These are phyloP conservation scores for Cercophora samala DNA, from an alignment of 495 filamentous ascomycete genomes.

Conservation along the genomic window DNA sequence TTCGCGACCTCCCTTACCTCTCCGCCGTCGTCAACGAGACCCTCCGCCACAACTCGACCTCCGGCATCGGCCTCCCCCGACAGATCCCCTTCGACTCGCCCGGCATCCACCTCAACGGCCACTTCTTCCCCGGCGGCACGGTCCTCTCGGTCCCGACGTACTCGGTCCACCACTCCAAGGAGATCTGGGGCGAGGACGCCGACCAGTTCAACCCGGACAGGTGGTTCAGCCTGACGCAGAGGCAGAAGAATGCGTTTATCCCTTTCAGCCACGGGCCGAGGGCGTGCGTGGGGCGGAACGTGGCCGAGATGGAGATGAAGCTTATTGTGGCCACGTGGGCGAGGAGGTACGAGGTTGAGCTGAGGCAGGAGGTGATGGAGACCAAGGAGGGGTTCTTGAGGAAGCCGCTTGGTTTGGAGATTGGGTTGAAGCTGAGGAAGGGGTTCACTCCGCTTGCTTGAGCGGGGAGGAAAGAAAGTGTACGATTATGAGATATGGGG, in stretches of 20 bases:
- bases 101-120: conserved; percentile 47
- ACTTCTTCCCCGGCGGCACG: conserved; percentile 70
- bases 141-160: conserved; percentile 82
- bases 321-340: conserved; percentile 77
- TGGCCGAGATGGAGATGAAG: conserved; percentile 91
- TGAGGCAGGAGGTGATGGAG: conserved; percentile 69
- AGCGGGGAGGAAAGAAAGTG: neutral
- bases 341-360: conserved; percentile 67
- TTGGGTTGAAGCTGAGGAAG: conserved; percentile 54
- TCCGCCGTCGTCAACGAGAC: conserved; percentile 82
- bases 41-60: conserved; percentile 85
- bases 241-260: conserved; percentile 76
- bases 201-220: conserved; percentile 75
- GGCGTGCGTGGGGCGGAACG: conserved; percentile 78
- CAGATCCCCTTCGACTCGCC: conserved; percentile 61
- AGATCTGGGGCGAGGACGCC: conserved; percentile 82
- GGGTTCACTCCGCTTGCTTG: neutral
- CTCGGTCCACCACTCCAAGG: conserved; percentile 76
- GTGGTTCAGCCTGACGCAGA: conserved; percentile 61
- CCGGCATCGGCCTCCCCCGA: conserved; percentile 82
- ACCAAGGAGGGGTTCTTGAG: conserved; percentile 86
- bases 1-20: conserved; percentile 76
- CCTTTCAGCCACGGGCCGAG: conserved; percentile 81
- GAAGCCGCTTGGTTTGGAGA: conserved; percentile 73
- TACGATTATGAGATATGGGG: neutral